Evolutionary conservation across 1,284 basidiomycete species (phyloP).

Genomic region (Apiotrichum gracile): DNA sequence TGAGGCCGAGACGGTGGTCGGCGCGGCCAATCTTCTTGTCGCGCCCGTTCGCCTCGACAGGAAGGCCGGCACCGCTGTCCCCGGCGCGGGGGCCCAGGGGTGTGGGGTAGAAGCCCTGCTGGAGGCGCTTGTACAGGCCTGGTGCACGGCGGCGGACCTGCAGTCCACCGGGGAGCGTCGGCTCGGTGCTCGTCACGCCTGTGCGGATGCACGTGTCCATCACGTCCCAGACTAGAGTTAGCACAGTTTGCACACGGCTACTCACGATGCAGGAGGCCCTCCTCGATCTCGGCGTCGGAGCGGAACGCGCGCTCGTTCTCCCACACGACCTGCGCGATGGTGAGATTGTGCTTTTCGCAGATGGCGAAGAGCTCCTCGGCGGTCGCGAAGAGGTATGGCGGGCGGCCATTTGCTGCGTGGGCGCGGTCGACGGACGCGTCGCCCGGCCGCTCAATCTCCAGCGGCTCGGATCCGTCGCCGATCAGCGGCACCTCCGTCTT

Average conservation of each 20-base stretch:
- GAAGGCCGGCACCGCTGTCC: not conserved
- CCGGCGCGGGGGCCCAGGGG: slow-evolving; percentile 41
- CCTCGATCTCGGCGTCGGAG: slow-evolving; percentile 66
- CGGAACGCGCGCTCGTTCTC: slow-evolving; percentile 85
- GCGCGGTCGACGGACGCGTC: slow-evolving; percentile 2
- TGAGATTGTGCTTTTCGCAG: slow-evolving; percentile 56
- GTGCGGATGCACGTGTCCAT: slow-evolving; percentile 91
- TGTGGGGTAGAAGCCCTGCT: slow-evolving; percentile 55
- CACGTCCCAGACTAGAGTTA: slow-evolving; percentile 68
- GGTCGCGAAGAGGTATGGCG: slow-evolving; percentile 53
- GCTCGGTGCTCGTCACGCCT: slow-evolving; percentile 72
- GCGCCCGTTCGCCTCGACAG: not conserved
- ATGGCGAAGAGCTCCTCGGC: slow-evolving; percentile 25
- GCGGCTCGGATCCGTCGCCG: not conserved
- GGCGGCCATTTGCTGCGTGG: slow-evolving; percentile 29
- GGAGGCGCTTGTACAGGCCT: slow-evolving; percentile 75
- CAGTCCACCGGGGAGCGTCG: slow-evolving; percentile 77
- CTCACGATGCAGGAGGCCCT: slow-evolving; percentile 54
- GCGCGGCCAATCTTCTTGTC: slow-evolving; percentile 22
- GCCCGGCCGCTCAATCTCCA: not conserved
- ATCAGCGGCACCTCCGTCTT: not conserved
- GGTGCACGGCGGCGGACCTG: slow-evolving; percentile 72
- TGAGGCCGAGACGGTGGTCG: slow-evolving; percentile 73
- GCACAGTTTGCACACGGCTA: slow-evolving; percentile 9
- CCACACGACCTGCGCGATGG: slow-evolving; percentile 89